These are phyloP conservation scores for Dioscorea dumetorum DNA, from an alignment of 106 monocot genomes.

Conservation along the genomic window DNA sequence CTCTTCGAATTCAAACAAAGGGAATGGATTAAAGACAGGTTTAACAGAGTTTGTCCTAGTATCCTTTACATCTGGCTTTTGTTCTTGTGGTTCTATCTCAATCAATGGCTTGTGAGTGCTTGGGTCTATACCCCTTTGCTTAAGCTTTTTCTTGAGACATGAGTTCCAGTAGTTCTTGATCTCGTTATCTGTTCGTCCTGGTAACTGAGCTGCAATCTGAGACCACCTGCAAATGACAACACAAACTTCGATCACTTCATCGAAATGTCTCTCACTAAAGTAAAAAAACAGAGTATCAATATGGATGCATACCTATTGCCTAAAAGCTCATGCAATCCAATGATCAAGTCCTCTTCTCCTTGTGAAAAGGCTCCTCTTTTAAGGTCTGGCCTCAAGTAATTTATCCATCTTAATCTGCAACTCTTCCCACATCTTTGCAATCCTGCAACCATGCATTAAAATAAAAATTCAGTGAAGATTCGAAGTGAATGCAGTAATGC, in stretches of 20 bases:
- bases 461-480: neutral
- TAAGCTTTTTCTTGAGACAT: slow-evolving; percentile 50
- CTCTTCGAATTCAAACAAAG: slow-evolving; percentile 5
- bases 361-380: slow-evolving; percentile 58
- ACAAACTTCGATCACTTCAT: too few species aligned
- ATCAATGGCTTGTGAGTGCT: slow-evolving; percentile 36
- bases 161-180: slow-evolving; percentile 62
- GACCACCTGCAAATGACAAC: slow-evolving; percentile 31
- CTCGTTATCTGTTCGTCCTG: slow-evolving; percentile 54
- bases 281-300: neutral
- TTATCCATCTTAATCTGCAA: slow-evolving; percentile 60
- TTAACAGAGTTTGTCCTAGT: neutral
- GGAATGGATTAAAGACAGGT: slow-evolving; percentile 31
- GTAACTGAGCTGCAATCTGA: slow-evolving; percentile 48
- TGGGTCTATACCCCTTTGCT: slow-evolving; percentile 46
- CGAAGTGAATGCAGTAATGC: neutral
- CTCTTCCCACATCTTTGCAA: slow-evolving; percentile 66
- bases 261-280: neutral
- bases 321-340: slow-evolving; percentile 39
- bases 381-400: slow-evolving; percentile 61
- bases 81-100: slow-evolving; percentile 5
- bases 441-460: slow-evolving; percentile 17
- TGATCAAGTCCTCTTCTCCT: slow-evolving; percentile 49
- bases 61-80: slow-evolving; percentile 3
- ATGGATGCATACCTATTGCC: slow-evolving; percentile 36